These are phyloP conservation scores for Kregervanrija delftensis DNA, from an alignment of 805 yeast genomes.

Conservation along the genomic window DNA sequence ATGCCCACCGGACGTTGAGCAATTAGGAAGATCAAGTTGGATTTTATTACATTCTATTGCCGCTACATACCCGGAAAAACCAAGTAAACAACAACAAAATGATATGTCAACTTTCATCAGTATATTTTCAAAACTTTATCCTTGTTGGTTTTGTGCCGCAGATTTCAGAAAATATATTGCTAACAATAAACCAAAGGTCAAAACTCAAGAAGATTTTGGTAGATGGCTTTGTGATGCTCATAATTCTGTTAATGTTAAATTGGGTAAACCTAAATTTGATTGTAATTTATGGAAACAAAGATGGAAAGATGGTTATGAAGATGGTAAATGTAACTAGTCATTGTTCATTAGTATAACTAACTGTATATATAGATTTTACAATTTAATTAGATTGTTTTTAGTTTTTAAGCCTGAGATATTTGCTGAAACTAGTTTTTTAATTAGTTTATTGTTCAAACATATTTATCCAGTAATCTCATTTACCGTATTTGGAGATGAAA, in stretches of 20 bases:
- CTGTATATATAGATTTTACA: too few species aligned
- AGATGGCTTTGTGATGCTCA: slow-evolving; percentile 94
- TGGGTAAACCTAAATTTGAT: slow-evolving; percentile 82
- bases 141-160: slow-evolving; percentile 89
- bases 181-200: slow-evolving; percentile 48
- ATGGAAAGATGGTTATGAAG: slow-evolving; percentile 94
- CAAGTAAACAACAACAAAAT: slow-evolving; percentile 52
- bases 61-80: slow-evolving; percentile 75
- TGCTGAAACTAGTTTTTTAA: too few species aligned
- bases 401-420: too few species aligned
- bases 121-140: slow-evolving; percentile 75
- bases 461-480: too few species aligned
- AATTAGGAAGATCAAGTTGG: slow-evolving; percentile 86
- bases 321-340: slow-evolving; percentile 40
- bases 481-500: too few species aligned
- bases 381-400: too few species aligned
- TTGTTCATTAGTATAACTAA: too few species aligned
- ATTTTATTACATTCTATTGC: slow-evolving; percentile 85
- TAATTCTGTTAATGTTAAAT: slow-evolving; percentile 80
- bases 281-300: slow-evolving; percentile 87
- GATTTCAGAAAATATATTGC: slow-evolving; percentile 66
- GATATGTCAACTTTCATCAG: slow-evolving; percentile 67
- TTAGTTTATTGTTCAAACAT: too few species aligned
- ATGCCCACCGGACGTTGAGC: slow-evolving; percentile 82
- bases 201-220: slow-evolving; percentile 72